Evolutionary conservation across 1,284 basidiomycete species (phyloP).

Genomic region (Taiwanofungus camphoratus): DNA sequence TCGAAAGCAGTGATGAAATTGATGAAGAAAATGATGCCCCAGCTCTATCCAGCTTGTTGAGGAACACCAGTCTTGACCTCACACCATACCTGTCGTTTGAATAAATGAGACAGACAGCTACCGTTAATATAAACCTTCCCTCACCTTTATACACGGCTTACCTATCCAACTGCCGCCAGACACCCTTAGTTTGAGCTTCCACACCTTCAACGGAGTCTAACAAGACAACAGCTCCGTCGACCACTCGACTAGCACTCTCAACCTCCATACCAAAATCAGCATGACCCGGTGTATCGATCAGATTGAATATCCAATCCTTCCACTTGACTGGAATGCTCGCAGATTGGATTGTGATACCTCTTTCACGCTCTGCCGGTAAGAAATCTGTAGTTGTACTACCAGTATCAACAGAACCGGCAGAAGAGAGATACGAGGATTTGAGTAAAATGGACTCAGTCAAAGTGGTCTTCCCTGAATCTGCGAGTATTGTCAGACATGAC

Average conservation of each 20-base stretch:
- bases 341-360: constrained; percentile 89
- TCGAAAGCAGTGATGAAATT: constrained; percentile 61
- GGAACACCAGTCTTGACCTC: constrained; percentile 70
- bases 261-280: constrained; percentile 95
- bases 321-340: constrained; percentile 90
- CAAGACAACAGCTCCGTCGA: constrained; percentile 84
- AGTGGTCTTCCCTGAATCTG: constrained; percentile 90
- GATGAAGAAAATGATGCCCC: constrained; percentile 76
- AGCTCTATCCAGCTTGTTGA: constrained; percentile 86
- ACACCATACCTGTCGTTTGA: constrained; percentile 60
- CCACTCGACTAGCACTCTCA: constrained; percentile 84
- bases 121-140: constrained; percentile 2
- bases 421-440: constrained; percentile 67
- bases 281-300: constrained; percentile 89
- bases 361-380: constrained; percentile 81
- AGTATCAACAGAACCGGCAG: constrained; percentile 79
- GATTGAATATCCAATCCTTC: constrained; percentile 78
- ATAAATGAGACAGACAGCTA: neutral
- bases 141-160: constrained; percentile 39
- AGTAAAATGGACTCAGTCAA: constrained; percentile 84
- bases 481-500: neutral
- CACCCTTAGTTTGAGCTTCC: constrained; percentile 84
- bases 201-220: constrained; percentile 91
- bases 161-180: constrained; percentile 84
- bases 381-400: constrained; percentile 92